Base-by-base conservation (phyloP, 768 basidiomycete species). In the Butyriboletus loyo region DNA sequence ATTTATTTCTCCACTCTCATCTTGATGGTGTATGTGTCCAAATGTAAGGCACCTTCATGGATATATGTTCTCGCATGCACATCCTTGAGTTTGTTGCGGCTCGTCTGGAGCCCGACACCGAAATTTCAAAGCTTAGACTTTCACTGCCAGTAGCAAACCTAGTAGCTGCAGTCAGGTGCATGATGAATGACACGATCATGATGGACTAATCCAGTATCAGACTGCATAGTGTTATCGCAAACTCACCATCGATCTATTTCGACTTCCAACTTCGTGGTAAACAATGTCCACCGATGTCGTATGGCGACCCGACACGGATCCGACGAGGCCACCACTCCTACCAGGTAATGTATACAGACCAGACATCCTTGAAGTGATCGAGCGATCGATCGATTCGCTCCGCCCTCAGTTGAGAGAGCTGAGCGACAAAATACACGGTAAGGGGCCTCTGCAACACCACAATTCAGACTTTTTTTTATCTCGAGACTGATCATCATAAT, bases 351-450 rank as follows among this genome's bases (percentile, higher is more conserved):
- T 86, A 7, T 83, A 79, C 60, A 73, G 80, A 42, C 80, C 80
- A 8, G 84, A 87, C 51, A 75, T 87, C 24, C 69, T 86, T 24
- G 70, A 80, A 53, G 75, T 78, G 17, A 85, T 89, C 42, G 84
- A 84, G 54, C 62, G 70, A 17, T 76, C 74, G 51, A 78, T 91
- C 34, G 64, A 75, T 47, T 72, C 72, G 27, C 69, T 88, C 36
- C 76, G 81, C 54, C 65, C 67, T 5, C 84, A 87, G 41, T 65
- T 92, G 46, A 74, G 82, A 48, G 73, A 65, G 31, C 64, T 92
- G 21, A 92, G 88, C 61, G 68, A 89, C 32, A 83, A 88, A 59
- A 88, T 92, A 24, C 87, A 87, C 53, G 79, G 88, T 86, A 60
- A 32, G 46, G 5, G 7, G 6, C 17, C 32, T 5, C 13, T 21